Conservation (phyloP, 192 early-diverging fungal genomes). For the Entomortierella beljakovae region DNA sequence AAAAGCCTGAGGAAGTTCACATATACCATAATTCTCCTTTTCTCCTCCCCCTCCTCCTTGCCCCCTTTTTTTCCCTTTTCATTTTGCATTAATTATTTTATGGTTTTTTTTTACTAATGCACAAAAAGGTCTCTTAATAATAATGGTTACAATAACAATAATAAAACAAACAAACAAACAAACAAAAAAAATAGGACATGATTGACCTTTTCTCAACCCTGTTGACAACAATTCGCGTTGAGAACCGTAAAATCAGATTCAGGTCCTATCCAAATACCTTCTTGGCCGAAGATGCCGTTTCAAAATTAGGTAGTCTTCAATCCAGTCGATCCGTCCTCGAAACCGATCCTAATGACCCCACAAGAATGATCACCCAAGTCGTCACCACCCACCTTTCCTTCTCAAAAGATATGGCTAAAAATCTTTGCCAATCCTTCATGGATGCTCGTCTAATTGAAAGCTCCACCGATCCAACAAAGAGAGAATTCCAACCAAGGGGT, state of each 20-base stretch:
- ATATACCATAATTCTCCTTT: background rate
- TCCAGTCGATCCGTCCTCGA: constrained; percentile 59
- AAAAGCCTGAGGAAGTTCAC: too few relatives aligned
- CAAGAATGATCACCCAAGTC: constrained; percentile 59
- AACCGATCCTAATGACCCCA: constrained; percentile 63
- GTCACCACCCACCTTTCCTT: constrained; percentile 70
- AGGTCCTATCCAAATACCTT: constrained; percentile 64
- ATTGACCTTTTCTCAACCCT: constrained; percentile 69
- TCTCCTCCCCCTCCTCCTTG: too few relatives aligned
- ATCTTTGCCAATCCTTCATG: constrained; percentile 64
- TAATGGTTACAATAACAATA: too few relatives aligned
- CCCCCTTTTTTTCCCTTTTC: too few relatives aligned
- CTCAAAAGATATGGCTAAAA: constrained; percentile 67
- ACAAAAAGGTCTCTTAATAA: too few relatives aligned
- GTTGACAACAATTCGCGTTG: constrained; percentile 62
- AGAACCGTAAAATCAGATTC: constrained; percentile 62
- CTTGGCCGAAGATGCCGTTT: constrained; percentile 65
- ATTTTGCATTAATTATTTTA: too few relatives aligned
- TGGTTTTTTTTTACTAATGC: too few relatives aligned
- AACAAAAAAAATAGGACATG: too few relatives aligned
- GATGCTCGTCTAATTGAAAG: constrained; percentile 61
- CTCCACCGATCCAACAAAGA: constrained; percentile 54
- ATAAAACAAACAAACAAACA: too few relatives aligned
- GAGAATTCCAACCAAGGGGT: constrained; percentile 58
- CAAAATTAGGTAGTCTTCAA: constrained; percentile 58